Percentiles rank a stretch among this genome's conserved stretches.
Conservation (phyloP, 2,329 filamentous ascomycete species). For the Colletotrichum sojae region DNA sequence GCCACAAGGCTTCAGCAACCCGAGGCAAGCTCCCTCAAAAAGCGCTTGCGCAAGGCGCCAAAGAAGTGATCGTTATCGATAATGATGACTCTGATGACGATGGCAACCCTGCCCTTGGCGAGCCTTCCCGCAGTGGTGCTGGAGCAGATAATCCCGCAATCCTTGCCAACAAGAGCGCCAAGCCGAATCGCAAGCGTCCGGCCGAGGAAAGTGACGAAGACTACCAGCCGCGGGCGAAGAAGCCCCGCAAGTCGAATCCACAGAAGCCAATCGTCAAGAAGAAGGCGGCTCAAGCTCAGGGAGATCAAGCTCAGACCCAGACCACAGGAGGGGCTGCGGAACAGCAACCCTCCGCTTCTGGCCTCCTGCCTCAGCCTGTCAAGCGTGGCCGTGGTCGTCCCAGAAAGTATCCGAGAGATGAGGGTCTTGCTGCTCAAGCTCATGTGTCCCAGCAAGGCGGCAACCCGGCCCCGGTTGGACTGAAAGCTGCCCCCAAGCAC, state of each 20-base stretch:
- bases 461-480: no score
- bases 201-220: constrained; percentile 25
- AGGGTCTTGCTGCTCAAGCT: not conserved
- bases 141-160: not conserved
- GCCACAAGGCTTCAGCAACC: no score
- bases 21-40: not conserved
- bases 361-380: not conserved
- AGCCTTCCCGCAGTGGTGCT: not conserved
- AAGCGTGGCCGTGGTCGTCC: constrained; percentile 35
- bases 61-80: not conserved
- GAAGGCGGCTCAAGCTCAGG: not conserved
- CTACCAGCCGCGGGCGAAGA: constrained; percentile 19
- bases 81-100: not conserved
- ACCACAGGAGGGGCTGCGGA: not conserved
- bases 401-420: constrained; percentile 26
- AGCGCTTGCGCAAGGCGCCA: not conserved
- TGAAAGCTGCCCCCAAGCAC: no score
- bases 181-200: constrained; percentile 2
- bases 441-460: no score
- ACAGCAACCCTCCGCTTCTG: not conserved
- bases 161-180: not conserved
- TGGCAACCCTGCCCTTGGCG: not conserved
- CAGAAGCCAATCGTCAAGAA: constrained; percentile 7
- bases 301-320: not conserved
- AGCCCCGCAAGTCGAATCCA: constrained; percentile 4